Conservation (phyloP, 108 stramenopile species). For the Schizochytrium sp. region DNA sequence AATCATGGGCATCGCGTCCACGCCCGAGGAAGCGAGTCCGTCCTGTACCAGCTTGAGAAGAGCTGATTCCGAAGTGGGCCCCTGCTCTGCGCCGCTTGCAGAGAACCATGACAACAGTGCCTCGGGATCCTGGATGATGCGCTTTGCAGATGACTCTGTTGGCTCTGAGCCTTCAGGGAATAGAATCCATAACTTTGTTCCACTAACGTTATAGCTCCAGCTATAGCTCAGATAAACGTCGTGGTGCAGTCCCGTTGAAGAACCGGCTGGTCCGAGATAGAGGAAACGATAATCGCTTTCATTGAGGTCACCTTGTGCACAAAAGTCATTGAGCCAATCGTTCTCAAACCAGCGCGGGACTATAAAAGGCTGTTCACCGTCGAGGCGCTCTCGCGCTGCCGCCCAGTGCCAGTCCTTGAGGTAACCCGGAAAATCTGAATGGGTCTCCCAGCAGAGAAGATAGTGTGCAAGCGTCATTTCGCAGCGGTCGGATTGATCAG, state of each 20-base stretch:
- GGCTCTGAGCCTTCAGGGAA: not conserved
- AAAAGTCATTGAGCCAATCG: not conserved
- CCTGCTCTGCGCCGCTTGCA: too few species aligned
- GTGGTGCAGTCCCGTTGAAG: slow-evolving; percentile 59
- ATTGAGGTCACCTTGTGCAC: not conserved
- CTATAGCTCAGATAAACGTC: slow-evolving; percentile 75
- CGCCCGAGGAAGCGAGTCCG: not conserved
- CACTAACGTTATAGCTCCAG: slow-evolving; percentile 73
- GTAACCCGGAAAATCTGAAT: not conserved
- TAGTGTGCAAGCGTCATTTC: not conserved
- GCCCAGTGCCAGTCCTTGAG: slow-evolving; percentile 9
- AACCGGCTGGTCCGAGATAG: slow-evolving; percentile 67
- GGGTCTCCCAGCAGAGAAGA: not conserved
- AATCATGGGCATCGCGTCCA: slow-evolving; percentile 16
- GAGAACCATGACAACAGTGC: not conserved
- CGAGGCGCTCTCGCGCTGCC: not conserved
- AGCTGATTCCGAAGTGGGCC: not conserved
- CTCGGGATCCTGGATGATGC: not conserved
- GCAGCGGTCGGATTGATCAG: not conserved
- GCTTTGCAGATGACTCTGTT: not conserved
- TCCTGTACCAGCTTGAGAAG: not conserved
- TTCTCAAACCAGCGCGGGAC: not conserved
- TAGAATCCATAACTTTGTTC: slow-evolving; percentile 70
- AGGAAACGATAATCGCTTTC: slow-evolving; percentile 68
- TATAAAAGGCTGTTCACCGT: not conserved